Evolutionary conservation across 768 basidiomycete genomes (phyloP).

Genomic region (Pulveroboletus sp.): DNA sequence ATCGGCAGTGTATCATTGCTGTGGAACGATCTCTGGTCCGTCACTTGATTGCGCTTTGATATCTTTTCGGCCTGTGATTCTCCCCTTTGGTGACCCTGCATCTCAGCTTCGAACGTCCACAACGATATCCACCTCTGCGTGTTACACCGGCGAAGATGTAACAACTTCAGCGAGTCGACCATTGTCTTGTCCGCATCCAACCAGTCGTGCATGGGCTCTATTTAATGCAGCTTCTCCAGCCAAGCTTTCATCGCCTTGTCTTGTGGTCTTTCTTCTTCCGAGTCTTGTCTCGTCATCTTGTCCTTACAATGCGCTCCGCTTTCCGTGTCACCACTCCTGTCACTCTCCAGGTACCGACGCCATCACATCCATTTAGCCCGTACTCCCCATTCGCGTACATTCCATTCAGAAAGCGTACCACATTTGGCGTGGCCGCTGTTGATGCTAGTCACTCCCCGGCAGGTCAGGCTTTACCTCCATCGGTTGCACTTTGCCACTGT

Average conservation of each 20-base stretch:
- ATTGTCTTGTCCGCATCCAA: constrained; percentile 17
- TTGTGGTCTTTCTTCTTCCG: background rate
- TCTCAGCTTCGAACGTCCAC: constrained; percentile 3
- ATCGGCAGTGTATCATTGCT: background rate
- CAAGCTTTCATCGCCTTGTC: background rate
- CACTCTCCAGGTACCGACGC: constrained; percentile 2
- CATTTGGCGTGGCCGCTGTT: background rate
- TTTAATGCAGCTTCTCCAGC: constrained; percentile 11
- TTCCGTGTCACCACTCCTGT: constrained; percentile 3
- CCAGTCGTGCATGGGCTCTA: constrained; percentile 1
- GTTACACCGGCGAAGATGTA: constrained; percentile 4
- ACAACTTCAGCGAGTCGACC: background rate
- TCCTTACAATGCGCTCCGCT: constrained; percentile 11
- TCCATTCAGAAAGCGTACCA: constrained; percentile 1
- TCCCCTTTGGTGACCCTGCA: background rate
- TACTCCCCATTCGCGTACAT: background rate
- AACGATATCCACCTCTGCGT: constrained; percentile 3
- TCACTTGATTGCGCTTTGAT: background rate
- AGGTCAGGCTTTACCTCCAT: background rate
- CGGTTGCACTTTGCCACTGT: background rate
- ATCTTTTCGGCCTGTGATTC: background rate
- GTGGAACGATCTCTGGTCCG: background rate
- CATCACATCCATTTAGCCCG: background rate
- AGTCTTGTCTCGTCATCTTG: background rate
- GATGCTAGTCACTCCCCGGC: background rate